Conservation (phyloP, 2,329 filamentous ascomycete genomes). For the Epichloe bromicola region DNA sequence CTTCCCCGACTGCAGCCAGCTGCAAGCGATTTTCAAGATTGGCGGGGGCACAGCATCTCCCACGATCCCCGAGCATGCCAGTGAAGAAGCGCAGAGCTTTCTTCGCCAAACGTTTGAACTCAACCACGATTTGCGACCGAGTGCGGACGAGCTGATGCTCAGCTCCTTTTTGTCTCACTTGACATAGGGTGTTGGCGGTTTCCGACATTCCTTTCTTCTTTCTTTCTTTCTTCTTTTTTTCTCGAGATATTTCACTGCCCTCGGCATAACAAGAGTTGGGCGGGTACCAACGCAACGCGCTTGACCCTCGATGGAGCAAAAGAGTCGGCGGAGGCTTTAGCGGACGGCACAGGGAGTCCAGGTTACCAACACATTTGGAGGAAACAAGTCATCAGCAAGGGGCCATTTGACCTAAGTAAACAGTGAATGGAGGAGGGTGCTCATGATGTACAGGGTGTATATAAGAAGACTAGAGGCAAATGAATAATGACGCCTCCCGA, state of each 20-base stretch:
- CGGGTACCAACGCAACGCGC: constrained; percentile 5
- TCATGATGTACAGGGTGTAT: constrained; percentile 7
- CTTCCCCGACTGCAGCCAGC: constrained; percentile 91
- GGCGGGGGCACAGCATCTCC: constrained; percentile 77
- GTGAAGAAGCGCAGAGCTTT: constrained; percentile 72
- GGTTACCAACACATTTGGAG: background rate
- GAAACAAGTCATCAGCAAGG: background rate
- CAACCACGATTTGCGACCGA: constrained; percentile 83
- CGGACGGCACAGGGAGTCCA: background rate
- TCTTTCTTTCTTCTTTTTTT: background rate
- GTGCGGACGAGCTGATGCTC: constrained; percentile 76
- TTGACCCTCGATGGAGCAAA: background rate
- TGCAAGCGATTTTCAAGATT: constrained; percentile 98
- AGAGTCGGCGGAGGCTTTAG: background rate
- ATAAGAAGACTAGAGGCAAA: constrained; percentile 4
- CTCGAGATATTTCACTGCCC: background rate
- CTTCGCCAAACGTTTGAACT: constrained; percentile 86
- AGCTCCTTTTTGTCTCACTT: constrained; percentile 71
- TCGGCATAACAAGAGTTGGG: constrained; percentile 4
- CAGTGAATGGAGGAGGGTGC: background rate
- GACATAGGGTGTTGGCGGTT: constrained; percentile 21
- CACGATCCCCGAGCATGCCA: constrained; percentile 76
- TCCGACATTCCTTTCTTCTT: background rate
- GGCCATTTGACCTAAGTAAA: background rate
- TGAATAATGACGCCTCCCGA: background rate